phyloP scores from a whole-genome alignment of 1,139 yeast species.

The Yamadazyma membranifaciens region DNA sequence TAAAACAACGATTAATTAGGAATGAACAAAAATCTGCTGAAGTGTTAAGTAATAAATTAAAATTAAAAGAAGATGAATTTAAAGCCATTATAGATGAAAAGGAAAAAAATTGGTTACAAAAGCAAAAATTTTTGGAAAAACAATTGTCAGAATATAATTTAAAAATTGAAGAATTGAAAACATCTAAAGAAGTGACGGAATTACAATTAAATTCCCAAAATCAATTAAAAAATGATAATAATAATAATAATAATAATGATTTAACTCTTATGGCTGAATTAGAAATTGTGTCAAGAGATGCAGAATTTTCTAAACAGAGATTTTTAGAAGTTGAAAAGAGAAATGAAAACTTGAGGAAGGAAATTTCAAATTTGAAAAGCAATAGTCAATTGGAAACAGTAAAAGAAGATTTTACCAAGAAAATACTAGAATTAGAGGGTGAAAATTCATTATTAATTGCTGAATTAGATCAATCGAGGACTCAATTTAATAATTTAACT shows the following conservation, averaged over 20 bases:
- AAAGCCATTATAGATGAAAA: constrained; percentile 60
- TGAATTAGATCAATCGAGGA: constrained; percentile 53
- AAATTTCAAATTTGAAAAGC: constrained; percentile 53
- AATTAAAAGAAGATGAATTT: constrained; percentile 65
- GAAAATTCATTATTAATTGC: constrained; percentile 67
- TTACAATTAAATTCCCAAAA: constrained; percentile 47
- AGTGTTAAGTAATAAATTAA: constrained; percentile 40
- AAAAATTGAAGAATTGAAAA: constrained; percentile 53
- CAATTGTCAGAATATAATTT: constrained; percentile 47
- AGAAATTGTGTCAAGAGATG: constrained; percentile 69
- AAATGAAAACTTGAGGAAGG: constrained; percentile 70
- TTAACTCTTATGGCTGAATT: constrained; percentile 47
- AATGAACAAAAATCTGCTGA: constrained; percentile 60
- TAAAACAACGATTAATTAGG: constrained; percentile 59
- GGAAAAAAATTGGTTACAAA: constrained; percentile 57
- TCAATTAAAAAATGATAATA: constrained; percentile 17
- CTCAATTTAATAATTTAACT: constrained; percentile 27
- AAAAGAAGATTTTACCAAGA: constrained; percentile 36
- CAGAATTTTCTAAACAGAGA: constrained; percentile 69
- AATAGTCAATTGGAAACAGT: constrained; percentile 35
- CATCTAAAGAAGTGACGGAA: constrained; percentile 54
- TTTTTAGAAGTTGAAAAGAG: constrained; percentile 72
- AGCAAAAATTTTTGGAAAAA: constrained; percentile 43
- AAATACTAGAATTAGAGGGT: constrained; percentile 58
- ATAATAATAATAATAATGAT: constrained; percentile 12